Evolutionary conservation across 2,329 filamentous ascomycete species (phyloP), one percentile per base, ranked within the genome.

Genomic region (Blastomyces parvus): DNA sequence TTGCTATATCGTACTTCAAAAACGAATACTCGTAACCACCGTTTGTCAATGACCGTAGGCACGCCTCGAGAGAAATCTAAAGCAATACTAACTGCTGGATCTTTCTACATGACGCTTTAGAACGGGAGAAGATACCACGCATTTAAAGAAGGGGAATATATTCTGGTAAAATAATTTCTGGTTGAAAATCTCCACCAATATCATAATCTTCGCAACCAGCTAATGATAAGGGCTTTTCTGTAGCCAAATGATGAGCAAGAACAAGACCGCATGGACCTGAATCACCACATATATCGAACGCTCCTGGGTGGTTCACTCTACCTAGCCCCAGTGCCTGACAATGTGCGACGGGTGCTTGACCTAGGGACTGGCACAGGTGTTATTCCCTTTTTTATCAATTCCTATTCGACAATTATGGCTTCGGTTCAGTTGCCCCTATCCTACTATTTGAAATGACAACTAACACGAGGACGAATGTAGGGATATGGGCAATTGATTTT

Each of bases 271-370:
- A 53, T 61, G 64, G 68, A 69, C 56, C 63, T 69, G 14, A 64
- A 66, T 56, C 69, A 70, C 52, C 68, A 70, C 58, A 64, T 70
- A 42, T 69, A 66, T 30, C 65, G 64, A 48, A 66, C 69, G 61
- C 64, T 69, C 38, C 63, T 68, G 30, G 66, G 63, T 46, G 66
- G 69, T n/a, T 53, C 60, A n/a, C 62, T 69, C 25, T 63, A 66
- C 30, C 64, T 69, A 13, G 70, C 72, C 17, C 72, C 72, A 17
- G 69, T 74, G 38, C 60, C 64, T 9, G 61, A 65, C 25, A 57
- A 62, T 42, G 57, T 73, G 25, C 44, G 60, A 5, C 36, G 59
- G 3, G 63, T 67, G 13, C 62, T 67, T 33, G 66, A 67, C 56
- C 17, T 67, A 13, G 66, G 66, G 44, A 67, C 66, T 3, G 66